Evolutionary conservation across 2,329 filamentous ascomycete genomes (phyloP), one percentile per base, ranked within the genome.

Genomic region (Epichloe sibirici): DNA sequence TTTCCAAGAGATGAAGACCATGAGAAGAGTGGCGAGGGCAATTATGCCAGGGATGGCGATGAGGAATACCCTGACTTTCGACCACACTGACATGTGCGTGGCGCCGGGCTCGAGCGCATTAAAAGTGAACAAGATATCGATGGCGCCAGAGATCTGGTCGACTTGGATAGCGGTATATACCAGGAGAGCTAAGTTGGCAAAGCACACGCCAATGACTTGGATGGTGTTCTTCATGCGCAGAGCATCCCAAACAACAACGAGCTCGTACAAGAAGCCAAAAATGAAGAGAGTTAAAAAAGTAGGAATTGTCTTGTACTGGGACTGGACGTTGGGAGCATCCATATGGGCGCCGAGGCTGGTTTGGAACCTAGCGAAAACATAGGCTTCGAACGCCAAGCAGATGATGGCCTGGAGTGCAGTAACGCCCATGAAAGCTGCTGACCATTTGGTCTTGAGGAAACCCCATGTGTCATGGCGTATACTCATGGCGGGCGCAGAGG

Each of bases 261-360:
- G 73, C 65, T 95, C 84, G 71, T 97, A 98, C 53, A 98, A 69
- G 71, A 95, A 97, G 56, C 89, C 93, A 68, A 98, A 96, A 67
- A 96, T 95, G 74, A 97, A 95, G 46, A 98, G 81, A 25, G 91
- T 89, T 54, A 98, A 77, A 71, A 96, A 97, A 39, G 91, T 97
- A 28, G 93, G 91, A 57, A 98, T 95, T 0, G 90, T 84, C 64
- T 77, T 78, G 60, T 76, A 74, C 56, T 81, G 77, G 12, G 81
- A 75, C 51, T 72, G 68, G 44, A 73, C 69, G 15, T 66, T 57
- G 48, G 62, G 57, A 34, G 70, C 65, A 53, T 70, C 62, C 44
- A 72, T 63, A 45, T 73, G 69, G 12, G 66, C 59, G 11, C 65
- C 61, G 43, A 85, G 68, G 57, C 75, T 82, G 44, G 70, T 71